Base-by-base conservation (phyloP, 495 filamentous ascomycete genomes). In the Tuber borchii region DNA sequence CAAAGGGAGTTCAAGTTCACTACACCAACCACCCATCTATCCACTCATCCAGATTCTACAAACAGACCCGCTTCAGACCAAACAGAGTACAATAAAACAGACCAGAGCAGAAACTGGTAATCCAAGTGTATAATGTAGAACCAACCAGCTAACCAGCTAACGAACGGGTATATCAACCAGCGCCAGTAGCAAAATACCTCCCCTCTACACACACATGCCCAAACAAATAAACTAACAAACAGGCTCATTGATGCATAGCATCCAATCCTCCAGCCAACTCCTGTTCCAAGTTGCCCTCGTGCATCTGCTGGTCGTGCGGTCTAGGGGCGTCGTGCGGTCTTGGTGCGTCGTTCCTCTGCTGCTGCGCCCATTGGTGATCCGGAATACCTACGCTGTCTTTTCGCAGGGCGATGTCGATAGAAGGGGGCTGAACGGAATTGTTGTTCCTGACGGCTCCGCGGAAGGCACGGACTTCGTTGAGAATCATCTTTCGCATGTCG, bases 401-500 rank as follows among this genome's bases (percentile, higher is more conserved):
- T 71, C 84, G 86, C 75, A 87, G 83, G 78, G 87, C 81, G 19
- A 82, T 80, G 72, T 81, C 77, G 43, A 76, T 78, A n/a, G 82
- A 82, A 48, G 84, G 82, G 71, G 85, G 85, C 69, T 85, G 86
- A 80, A 88, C 85, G 43, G 86, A 85, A 79, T 89, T 92, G 76
- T 89, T 91, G 76, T 89, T 91, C 43, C 95, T 88, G 46, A 98
- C 95, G 82, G 82, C 76, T 37, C 87, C 84, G 46, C 95, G 88
- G 88, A 99, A 99, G 74, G 89, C 87, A 77, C 89, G 85, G 16
- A 98, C 96, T 83, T 99, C 95, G 37, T 94, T 91, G 76, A 97
- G 87, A 79, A 99, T 99, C 95, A 98, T 97, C 86, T 91, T 90
- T 80, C 94, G 91, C 95, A 99, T 98, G 80, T 97, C 92, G 48